A percentile compares a stretch with the other conserved stretches of the same genome.
Evolutionary conservation across 1,139 yeast species (phyloP).

Genomic region (Taphrina pruni): DNA sequence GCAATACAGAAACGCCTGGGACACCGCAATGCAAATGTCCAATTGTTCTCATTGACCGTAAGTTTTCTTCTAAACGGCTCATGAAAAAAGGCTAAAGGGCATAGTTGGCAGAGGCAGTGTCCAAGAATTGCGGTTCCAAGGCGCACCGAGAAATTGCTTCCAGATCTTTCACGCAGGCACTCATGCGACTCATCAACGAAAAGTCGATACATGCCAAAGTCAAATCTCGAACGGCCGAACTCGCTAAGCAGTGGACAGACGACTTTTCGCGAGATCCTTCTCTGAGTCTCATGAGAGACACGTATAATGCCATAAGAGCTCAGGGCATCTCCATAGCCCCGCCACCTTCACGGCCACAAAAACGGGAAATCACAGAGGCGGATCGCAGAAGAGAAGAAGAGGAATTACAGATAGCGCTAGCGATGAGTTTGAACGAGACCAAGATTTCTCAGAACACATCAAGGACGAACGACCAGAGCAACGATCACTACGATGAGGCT

Average conservation of each 20-base stretch:
- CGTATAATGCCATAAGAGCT: constrained; percentile 53
- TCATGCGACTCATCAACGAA: constrained; percentile 65
- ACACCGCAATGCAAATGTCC: constrained; percentile 76
- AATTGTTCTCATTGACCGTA: constrained; percentile 69
- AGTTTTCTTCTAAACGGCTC: constrained; percentile 26
- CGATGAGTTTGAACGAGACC: constrained; percentile 71
- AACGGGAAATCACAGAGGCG: constrained; percentile 58
- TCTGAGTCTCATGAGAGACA: constrained; percentile 69
- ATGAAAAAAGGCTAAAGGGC: not conserved
- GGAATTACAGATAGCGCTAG: constrained; percentile 77
- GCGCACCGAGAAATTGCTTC: constrained; percentile 83
- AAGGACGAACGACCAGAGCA: constrained; percentile 16
- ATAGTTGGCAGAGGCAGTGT: constrained; percentile 68
- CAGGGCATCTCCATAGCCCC: constrained; percentile 49
- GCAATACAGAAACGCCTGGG: constrained; percentile 62
- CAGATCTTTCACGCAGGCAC: constrained; percentile 64
- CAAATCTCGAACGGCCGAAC: constrained; percentile 68
- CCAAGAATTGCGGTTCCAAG: constrained; percentile 92
- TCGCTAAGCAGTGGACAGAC: constrained; percentile 66
- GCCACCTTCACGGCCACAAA: constrained; percentile 68
- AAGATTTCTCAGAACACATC: constrained; percentile 5
- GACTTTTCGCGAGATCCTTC: constrained; percentile 74
- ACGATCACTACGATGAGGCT: constrained; percentile 33
- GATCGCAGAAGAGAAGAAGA: constrained; percentile 72
- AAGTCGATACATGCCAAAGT: constrained; percentile 68